Percentiles rank a stretch among this genome's conserved stretches.
Evolutionary conservation across 73 alveolate species (phyloP).

Genomic region (Uronychia binucleata): DNA sequence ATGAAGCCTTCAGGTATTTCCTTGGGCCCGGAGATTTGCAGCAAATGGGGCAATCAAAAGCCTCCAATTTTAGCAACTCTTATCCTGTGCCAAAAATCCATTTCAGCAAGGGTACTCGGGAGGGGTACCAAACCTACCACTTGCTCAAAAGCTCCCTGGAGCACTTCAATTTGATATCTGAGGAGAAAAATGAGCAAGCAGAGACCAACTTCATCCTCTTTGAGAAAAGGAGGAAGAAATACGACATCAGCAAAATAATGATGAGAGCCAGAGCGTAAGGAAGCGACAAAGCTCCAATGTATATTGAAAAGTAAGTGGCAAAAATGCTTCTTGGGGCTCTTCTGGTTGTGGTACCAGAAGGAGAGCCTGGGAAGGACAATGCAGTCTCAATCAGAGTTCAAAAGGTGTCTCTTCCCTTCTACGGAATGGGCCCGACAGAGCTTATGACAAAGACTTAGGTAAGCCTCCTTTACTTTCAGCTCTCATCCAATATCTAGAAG

Average conservation of each 20-base stretch:
- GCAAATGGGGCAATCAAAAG: neutral
- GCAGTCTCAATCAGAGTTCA: neutral
- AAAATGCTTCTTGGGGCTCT: neutral
- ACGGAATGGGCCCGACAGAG: neutral
- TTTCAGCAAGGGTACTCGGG: neutral
- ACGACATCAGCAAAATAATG: neutral
- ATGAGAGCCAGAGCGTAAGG: neutral
- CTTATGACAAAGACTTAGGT: neutral
- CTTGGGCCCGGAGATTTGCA: neutral
- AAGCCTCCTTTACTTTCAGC: neutral
- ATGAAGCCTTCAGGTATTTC: neutral
- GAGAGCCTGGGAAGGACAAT: neutral
- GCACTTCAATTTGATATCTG: neutral
- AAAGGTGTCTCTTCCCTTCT: constrained; percentile 2
- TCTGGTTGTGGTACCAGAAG: constrained; percentile 2
- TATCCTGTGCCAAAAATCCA: no score
- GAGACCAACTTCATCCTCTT: neutral
- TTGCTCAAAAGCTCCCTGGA: constrained; percentile 6
- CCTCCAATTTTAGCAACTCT: no score
- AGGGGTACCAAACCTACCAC: neutral
- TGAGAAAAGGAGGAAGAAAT: neutral
- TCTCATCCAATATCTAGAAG: neutral
- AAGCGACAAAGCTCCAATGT: neutral
- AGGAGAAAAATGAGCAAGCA: neutral
- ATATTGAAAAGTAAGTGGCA: neutral